Evolutionary conservation across 2,329 filamentous ascomycete genomes (phyloP).

Genomic region (Ophiostoma montium): DNA sequence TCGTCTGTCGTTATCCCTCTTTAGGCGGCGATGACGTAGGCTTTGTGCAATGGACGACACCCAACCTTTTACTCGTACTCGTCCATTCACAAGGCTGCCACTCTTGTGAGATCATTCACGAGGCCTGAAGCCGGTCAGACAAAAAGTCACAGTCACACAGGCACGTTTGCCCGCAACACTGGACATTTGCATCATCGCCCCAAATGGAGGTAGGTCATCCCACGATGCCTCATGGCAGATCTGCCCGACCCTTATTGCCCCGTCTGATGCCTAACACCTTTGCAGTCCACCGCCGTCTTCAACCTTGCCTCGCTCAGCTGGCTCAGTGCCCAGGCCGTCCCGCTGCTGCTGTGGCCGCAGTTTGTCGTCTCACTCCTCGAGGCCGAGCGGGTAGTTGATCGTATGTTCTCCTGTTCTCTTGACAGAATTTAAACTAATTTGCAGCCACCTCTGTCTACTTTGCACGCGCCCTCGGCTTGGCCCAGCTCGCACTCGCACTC

Average conservation of each 20-base stretch:
- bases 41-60: neutral
- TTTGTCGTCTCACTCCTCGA: constrained; percentile 32
- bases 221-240: neutral
- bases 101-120: too few relatives aligned
- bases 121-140: too few relatives aligned
- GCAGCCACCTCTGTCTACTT: constrained; percentile 57
- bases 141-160: too few relatives aligned
- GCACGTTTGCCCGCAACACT: too few relatives aligned
- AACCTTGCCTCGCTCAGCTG: constrained; percentile 37
- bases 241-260: too few relatives aligned
- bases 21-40: neutral
- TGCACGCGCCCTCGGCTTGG: constrained; percentile 53
- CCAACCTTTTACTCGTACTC: neutral
- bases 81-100: too few relatives aligned
- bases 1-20: too few relatives aligned
- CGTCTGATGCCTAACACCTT: neutral
- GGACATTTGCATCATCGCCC: neutral
- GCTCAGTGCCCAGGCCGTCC: constrained; percentile 32
- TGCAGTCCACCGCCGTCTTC: constrained; percentile 34
- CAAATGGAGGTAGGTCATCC: constrained; percentile 5
- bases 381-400: neutral
- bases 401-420: neutral
- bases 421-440: neutral
- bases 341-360: constrained; percentile 33
- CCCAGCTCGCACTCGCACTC: constrained; percentile 49